Evolutionary conservation across 371 early-diverging fungal genomes (phyloP), one percentile per base, ranked within the genome.

Genomic region (Circinella umbellata): DNA sequence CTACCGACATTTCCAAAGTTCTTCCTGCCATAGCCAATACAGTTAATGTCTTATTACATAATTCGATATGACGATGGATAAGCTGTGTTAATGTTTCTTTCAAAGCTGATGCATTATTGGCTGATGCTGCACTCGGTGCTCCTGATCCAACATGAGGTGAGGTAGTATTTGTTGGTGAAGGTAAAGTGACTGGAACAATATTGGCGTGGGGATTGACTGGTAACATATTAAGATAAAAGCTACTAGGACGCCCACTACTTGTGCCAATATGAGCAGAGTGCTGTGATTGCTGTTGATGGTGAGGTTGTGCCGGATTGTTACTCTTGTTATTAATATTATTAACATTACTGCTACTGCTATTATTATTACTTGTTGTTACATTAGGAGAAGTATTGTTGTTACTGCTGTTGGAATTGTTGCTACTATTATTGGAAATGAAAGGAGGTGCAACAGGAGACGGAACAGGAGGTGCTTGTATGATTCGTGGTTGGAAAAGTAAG

Each of bases 21-120:
- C 91, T 83, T 11, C 88, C 90, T 17, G 91, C 89, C 78, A 80
- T 88, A 3, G 87, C 82, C 27, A 92, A 60, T 1, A 92, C 86
- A 9, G 84, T 83, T 5, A 95, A 78, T 1, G 90, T 90, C 63
- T 87, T 84, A 76, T 90, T 90, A 77, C 95, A 95, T 14, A 95
- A 79, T 48, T 91, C 92, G 51, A 91, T 81, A 67, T 94, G 89
- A 20, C 85, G 78, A 48, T 84, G 87, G 15, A 84, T 78, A 5
- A 86, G 66, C 13, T 78, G 83, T 4, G 78, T 69, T 15, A 80
- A 18, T 34, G 80, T 75, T 20, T 83, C 78, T 37, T 81, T 79
- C 3, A 70, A 5, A 35, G 67, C 34, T 53, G 67, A 11, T 13
- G 42, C 34, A 27, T 18, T 9, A n/a, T 51, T 38, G 3, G 73